A percentile compares a stretch with the other conserved stretches of the same genome.
phyloP scores from a whole-genome alignment of 75 land plant genomes.

The Cryptomeria japonica region DNA sequence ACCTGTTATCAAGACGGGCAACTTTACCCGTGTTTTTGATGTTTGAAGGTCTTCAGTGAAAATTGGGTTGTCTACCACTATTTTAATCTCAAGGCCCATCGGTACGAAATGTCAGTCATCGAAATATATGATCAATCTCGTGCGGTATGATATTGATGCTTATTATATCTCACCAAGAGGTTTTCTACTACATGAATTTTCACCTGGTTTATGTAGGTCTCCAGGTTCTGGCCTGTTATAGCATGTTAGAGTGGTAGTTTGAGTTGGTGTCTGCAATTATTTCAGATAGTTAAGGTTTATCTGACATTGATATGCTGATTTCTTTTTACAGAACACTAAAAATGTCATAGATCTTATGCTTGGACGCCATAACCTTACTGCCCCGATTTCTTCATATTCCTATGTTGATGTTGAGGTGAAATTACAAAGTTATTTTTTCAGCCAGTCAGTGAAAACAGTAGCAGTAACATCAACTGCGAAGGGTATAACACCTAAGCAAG shows the following conservation, averaged over 20 bases:
- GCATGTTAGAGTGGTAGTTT: not conserved
- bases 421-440: constrained; percentile 85
- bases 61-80: constrained; percentile 99
- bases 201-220: not conserved
- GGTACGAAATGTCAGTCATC: constrained; percentile 95
- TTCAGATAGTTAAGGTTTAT: not conserved
- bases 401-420: constrained; percentile 70
- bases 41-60: constrained; percentile 88
- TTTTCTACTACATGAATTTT: not conserved
- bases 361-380: constrained; percentile 86
- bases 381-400: constrained; percentile 80
- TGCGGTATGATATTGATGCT: constrained; percentile 45
- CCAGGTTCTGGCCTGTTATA: not conserved
- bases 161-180: not conserved
- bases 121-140: constrained; percentile 96
- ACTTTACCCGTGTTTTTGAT: not conserved
- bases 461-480: constrained; percentile 82
- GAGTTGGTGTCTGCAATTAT: not conserved
- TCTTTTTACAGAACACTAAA: constrained; percentile 72
- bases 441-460: constrained; percentile 84
- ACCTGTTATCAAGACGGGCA: not conserved
- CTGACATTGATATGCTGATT: not conserved
- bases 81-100: constrained; percentile 88
- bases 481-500: constrained; percentile 94
- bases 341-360: constrained; percentile 82